A percentile compares a stretch with the other conserved stretches of the same genome.
These are phyloP conservation scores for Nigrospora osmanthi DNA, from an alignment of 2,329 filamentous ascomycete species.

Conservation along the genomic window DNA sequence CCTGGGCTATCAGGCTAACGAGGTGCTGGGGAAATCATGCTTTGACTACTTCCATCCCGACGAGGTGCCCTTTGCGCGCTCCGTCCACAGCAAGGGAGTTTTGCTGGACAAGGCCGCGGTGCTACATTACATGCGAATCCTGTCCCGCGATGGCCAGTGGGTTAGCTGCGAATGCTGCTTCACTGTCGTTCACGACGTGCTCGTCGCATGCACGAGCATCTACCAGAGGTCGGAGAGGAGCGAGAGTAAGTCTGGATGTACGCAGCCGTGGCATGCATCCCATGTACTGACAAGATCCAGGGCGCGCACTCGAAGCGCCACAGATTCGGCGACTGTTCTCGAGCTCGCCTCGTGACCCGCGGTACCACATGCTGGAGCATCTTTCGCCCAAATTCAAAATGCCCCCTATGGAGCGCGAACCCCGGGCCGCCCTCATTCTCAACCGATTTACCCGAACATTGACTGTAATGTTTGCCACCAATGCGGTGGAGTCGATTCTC, in stretches of 20 bases:
- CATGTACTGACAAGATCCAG: slow-evolving; percentile 30
- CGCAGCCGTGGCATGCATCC: slow-evolving; percentile 1
- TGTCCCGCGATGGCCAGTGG: slow-evolving; percentile 62
- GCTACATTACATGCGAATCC: slow-evolving; percentile 69
- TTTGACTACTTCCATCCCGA: slow-evolving; percentile 85
- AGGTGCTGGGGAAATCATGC: slow-evolving; percentile 67
- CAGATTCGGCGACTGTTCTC: slow-evolving; percentile 73
- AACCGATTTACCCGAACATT: slow-evolving; percentile 80
- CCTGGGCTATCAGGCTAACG: slow-evolving; percentile 62
- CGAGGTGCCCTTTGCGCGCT: slow-evolving; percentile 67
- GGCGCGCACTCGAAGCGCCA: slow-evolving; percentile 68
- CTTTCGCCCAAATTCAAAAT: slow-evolving; percentile 72
- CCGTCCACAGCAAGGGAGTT: slow-evolving; percentile 65
- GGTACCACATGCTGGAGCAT: slow-evolving; percentile 85
- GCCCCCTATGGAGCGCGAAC: slow-evolving; percentile 61
- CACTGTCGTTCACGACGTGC: slow-evolving; percentile 78
- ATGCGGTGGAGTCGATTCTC: slow-evolving; percentile 66
- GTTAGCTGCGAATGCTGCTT: slow-evolving; percentile 83
- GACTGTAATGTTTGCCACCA: slow-evolving; percentile 81
- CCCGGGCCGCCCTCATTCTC: slow-evolving; percentile 74
- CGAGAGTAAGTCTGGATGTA: slow-evolving; percentile 52
- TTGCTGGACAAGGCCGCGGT: slow-evolving; percentile 78
- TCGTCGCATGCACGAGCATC: slow-evolving; percentile 77
- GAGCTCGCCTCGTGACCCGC: slow-evolving; percentile 72
- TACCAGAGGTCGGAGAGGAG: slow-evolving; percentile 63